Conservation (phyloP, 2,329 filamentous ascomycete genomes). For the Samsoniella hepiali region DNA sequence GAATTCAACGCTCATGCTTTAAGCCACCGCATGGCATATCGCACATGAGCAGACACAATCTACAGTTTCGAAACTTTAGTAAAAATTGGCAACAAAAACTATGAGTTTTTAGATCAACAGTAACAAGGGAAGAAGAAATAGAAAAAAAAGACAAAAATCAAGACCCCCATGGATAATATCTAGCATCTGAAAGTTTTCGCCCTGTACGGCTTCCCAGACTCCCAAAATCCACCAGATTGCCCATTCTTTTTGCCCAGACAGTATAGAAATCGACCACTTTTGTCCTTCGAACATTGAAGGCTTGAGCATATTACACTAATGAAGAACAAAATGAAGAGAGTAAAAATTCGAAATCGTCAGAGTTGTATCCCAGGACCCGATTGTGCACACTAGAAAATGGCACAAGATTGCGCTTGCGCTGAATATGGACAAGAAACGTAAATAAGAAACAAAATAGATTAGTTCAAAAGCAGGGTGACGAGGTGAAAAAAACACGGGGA, state of each 20-base stretch:
- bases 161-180: neutral
- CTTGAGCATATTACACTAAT: constrained; percentile 6
- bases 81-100: neutral
- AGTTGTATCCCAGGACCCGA: constrained; percentile 14
- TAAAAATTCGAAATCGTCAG: constrained; percentile 9
- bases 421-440: constrained; percentile 18
- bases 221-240: neutral
- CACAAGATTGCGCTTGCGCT: neutral
- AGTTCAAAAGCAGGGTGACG: neutral
- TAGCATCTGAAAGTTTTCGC: neutral
- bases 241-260: neutral
- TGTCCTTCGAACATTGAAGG: neutral
- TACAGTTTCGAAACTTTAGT: neutral
- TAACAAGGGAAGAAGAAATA: neutral
- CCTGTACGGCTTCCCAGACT: neutral
- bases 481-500: neutral
- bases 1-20: neutral
- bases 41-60: neutral
- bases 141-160: neutral
- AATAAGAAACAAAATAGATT: constrained; percentile 12
- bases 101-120: neutral
- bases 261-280: neutral
- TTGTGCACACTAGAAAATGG: neutral
- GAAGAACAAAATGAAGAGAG: neutral
- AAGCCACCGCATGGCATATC: neutral